Evolutionary conservation across 2,329 filamentous ascomycete species (phyloP), one percentile per base, ranked within the genome.

Genomic region (Aspergillus novoparasiticus): DNA sequence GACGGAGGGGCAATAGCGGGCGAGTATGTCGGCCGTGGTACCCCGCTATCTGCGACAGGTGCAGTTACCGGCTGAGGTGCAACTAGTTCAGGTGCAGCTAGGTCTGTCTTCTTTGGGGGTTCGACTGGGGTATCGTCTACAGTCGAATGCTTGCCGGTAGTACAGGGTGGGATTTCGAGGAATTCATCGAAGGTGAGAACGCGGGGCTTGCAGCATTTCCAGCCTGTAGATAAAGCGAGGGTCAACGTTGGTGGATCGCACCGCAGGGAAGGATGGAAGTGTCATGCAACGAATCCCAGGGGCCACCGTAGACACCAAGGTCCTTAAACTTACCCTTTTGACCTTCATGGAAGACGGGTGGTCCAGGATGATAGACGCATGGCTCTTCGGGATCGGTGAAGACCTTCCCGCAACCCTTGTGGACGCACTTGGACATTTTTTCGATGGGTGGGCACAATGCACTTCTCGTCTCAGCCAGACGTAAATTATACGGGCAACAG

Each of bases 111-210:
- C 76, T 85, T 77, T 59, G 81, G 71, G 45, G 71, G 80, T 61
- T 76, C 82, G 19, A 81, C 79, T 21, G 89, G 84, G 8, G 86
- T 87, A 72, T 89, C 87, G 68, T 97, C 94, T 66, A 95, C 91
- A 14, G 92, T 93, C 63, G 92, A 95, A 83, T 99, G 95, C 73
- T 90, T 94, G 73, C 95, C 95, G 14, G 89, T 91, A 30, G 95
- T 97, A 85, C 95, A 99, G 43, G 95, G 94, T 57, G 91, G 84
- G 72, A 99, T 98, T 64, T 84, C 79, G 79, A 99, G 92, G 84
- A 99, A 99, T 81, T 99, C 95, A 81, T 99, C 95, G 77, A 99
- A 99, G 64, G 93, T 97, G 72, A 99, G 85, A 72, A 98, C 93
- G 74, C 95, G 91, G 62, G 94, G 90, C 82, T 97, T 98, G 87